Evolutionary conservation across 495 filamentous ascomycete genomes (phyloP).

Genomic region (Eremomyces bilateralis): DNA sequence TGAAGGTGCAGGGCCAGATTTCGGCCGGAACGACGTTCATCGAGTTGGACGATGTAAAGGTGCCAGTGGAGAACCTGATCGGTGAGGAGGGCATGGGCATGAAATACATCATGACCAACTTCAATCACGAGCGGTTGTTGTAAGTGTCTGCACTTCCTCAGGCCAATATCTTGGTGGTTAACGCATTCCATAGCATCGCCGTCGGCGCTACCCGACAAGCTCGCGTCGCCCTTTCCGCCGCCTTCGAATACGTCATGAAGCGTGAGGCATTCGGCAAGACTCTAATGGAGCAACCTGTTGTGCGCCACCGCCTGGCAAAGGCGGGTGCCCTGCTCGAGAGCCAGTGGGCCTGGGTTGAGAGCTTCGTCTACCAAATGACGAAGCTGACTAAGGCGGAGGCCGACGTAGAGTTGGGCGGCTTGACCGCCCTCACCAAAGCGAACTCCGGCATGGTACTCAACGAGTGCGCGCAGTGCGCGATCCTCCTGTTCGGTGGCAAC

Average conservation of each 20-base stretch:
- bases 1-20: constrained; percentile 36
- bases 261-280: constrained; percentile 57
- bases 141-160: no score
- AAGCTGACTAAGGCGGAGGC: constrained; percentile 38
- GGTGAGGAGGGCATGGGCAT: constrained; percentile 52
- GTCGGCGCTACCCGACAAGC: constrained; percentile 39
- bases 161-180: no score
- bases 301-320: constrained; percentile 48
- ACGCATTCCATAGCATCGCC: constrained; percentile 35
- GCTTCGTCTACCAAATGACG: constrained; percentile 48
- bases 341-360: constrained; percentile 54
- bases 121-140: constrained; percentile 57
- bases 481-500: constrained; percentile 51
- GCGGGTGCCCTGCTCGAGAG: constrained; percentile 46
- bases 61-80: constrained; percentile 46
- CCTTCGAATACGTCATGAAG: constrained; percentile 47
- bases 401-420: constrained; percentile 41
- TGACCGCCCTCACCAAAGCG: constrained; percentile 50
- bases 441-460: constrained; percentile 46
- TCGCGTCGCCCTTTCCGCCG: constrained; percentile 39
- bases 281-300: constrained; percentile 51
- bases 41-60: constrained; percentile 49
- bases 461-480: constrained; percentile 44
- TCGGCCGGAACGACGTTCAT: constrained; percentile 54
- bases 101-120: constrained; percentile 62